These are phyloP conservation scores for Chlamydomonas reinhardtii DNA, from an alignment of 163 green algal species.

Conservation along the genomic window DNA sequence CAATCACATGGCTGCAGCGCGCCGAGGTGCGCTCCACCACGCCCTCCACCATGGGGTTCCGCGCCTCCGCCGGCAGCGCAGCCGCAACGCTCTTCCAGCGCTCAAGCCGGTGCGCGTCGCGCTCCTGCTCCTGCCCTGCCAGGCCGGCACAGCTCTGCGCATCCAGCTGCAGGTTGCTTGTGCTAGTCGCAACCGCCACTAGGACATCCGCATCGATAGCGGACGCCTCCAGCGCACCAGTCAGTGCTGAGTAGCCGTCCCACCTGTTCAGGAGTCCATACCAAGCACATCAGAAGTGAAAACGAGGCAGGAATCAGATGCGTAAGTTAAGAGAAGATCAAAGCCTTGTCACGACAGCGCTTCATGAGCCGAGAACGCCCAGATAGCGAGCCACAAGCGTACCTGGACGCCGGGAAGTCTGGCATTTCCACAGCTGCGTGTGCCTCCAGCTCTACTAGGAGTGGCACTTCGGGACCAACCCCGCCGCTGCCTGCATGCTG, in stretches of 20 bases:
- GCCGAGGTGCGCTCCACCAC: neutral
- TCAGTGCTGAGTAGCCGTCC: conserved; percentile 2
- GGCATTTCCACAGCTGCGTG: neutral
- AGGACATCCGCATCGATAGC: neutral
- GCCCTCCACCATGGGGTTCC: neutral
- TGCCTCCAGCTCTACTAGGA: neutral
- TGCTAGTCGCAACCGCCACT: neutral
- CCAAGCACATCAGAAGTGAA: no score
- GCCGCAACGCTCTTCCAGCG: neutral
- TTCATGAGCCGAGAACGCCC: no score
- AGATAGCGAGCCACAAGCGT: neutral
- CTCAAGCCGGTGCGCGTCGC: neutral
- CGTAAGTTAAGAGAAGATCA: no score
- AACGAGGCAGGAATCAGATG: no score
- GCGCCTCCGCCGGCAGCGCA: neutral
- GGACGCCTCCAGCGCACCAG: neutral
- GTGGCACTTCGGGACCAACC: neutral
- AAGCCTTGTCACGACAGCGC: no score
- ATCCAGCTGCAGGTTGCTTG: neutral
- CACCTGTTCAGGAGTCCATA: conserved; percentile 23
- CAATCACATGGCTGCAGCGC: neutral
- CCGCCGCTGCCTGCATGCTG: neutral
- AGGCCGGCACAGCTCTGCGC: neutral
- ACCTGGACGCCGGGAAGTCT: conserved; percentile 3
- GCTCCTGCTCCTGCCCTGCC: neutral